Evolutionary conservation across 148 eudicot genomes (phyloP), one percentile per base, ranked within the genome.

Genomic region (Tetragonia tetragonoides): DNA sequence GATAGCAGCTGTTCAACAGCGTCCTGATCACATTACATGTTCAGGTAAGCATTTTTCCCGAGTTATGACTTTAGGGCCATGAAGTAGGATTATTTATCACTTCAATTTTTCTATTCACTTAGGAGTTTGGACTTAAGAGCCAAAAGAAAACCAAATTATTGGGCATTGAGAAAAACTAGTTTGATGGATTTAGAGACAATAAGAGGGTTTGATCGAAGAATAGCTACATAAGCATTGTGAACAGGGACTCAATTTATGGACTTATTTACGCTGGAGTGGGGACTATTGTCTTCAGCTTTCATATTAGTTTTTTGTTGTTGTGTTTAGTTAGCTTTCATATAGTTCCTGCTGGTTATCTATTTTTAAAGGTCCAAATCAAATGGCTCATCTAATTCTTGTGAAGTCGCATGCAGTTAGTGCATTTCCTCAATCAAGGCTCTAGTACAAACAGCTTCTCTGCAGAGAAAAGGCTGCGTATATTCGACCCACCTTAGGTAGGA

Each of bases 1-100:
- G 80, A 82, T 87, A 68, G 81, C 93, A 75, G 82, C 92, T 57
- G 89, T 92, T 72, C 85, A 84, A 73, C 93, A 86, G 81, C 78
- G 84, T 77, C 90, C 97, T 82, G 91, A 88, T 74, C 84, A 75
- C 79, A 67, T 86, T 68, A 60, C 84, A 79, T 81, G 62, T 83
- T 87, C 95, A 73, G 95, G 97, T 80, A 72, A 87, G 92, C 82
- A 70, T 57, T 69, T 75, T 79, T 37, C 11, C 23, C 44, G 8
- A 6, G 23, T 76, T 40, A 2, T 10, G 23, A 17, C 12, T 60
- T 60, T 28, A n/a, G 28, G 28, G 2, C n/a, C 64, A 60, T 21
- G 64, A 60, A 60, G 10, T 7, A 10, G 61, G 21, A 57, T 57
- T 17, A 4, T 20, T 20, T 20, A 3, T 57, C 21, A 0, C 5